These are phyloP conservation scores for Protea cynaroides DNA, from an alignment of 164 flowering plant species.

Conservation along the genomic window DNA sequence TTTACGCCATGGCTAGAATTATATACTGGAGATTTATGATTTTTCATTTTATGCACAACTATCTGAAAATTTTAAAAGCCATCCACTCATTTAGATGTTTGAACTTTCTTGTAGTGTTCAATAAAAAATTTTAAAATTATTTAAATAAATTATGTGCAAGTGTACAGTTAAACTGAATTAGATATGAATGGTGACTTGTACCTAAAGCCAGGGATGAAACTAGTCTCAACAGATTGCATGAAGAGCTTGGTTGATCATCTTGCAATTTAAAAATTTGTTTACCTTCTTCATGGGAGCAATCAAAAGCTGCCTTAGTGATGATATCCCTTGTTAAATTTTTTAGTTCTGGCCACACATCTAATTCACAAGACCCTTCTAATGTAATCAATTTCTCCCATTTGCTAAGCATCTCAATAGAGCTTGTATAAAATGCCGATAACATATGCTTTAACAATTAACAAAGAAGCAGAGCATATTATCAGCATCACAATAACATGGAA, in stretches of 20 bases:
- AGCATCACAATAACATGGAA: neutral
- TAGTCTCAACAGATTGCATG: neutral
- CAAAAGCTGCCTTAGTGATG: neutral
- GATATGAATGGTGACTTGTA: too few relatives aligned
- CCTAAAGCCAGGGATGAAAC: neutral
- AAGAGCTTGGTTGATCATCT: neutral
- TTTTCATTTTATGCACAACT: too few relatives aligned
- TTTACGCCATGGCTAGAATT: too few relatives aligned
- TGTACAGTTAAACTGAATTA: too few relatives aligned
- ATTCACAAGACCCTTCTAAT: neutral
- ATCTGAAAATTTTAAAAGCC: too few relatives aligned
- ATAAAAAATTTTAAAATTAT: too few relatives aligned
- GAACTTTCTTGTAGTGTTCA: too few relatives aligned
- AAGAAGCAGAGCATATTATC: neutral
- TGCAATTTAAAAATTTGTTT: neutral
- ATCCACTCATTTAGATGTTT: too few relatives aligned
- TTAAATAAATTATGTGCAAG: too few relatives aligned
- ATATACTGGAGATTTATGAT: too few relatives aligned
- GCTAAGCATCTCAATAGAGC: neutral
- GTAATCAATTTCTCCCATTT: neutral
- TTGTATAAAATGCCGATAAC: neutral
- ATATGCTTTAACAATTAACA: too few relatives aligned
- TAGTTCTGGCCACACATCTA: neutral
- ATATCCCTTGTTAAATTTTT: neutral
- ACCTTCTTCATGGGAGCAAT: neutral